phyloP scores from a whole-genome alignment of 2,329 filamentous ascomycete species.

The Neofusicoccum laricinum region DNA sequence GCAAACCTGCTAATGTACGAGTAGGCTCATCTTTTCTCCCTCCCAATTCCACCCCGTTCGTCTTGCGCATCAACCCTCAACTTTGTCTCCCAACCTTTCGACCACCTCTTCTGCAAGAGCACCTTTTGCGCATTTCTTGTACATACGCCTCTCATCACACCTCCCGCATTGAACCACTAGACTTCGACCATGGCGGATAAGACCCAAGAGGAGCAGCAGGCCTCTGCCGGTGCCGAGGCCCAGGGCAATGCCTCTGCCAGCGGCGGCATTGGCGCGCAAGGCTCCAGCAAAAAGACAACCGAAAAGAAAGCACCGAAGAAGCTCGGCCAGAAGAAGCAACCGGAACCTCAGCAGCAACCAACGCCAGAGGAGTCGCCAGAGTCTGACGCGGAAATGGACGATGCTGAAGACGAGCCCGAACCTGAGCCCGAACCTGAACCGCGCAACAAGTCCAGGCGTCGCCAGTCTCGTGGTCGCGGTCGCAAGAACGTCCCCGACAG shows the following conservation, averaged over 20 bases:
- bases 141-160: neutral
- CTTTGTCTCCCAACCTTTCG: neutral
- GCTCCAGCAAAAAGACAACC: conserved; percentile 37
- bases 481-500: conserved; percentile 43
- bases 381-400: conserved; percentile 44
- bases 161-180: neutral
- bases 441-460: conserved; percentile 45
- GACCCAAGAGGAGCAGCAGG: conserved; percentile 22
- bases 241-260: conserved; percentile 26
- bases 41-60: neutral
- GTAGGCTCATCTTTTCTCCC: conserved; percentile 12
- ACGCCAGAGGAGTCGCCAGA: conserved; percentile 39
- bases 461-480: conserved; percentile 50
- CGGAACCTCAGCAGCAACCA: conserved; percentile 45
- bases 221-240: conserved; percentile 23
- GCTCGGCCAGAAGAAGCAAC: conserved; percentile 42
- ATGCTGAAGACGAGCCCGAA: conserved; percentile 44
- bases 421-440: conserved; percentile 41
- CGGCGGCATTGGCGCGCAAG: conserved; percentile 18
- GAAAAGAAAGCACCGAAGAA: conserved; percentile 51
- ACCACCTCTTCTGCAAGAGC: neutral
- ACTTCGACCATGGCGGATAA: conserved; percentile 21
- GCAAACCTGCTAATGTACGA: conserved; percentile 14
- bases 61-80: neutral
- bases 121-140: neutral